phyloP scores from a whole-genome alignment of 352 stramenopile genomes.

The Phytopythium vexans region DNA sequence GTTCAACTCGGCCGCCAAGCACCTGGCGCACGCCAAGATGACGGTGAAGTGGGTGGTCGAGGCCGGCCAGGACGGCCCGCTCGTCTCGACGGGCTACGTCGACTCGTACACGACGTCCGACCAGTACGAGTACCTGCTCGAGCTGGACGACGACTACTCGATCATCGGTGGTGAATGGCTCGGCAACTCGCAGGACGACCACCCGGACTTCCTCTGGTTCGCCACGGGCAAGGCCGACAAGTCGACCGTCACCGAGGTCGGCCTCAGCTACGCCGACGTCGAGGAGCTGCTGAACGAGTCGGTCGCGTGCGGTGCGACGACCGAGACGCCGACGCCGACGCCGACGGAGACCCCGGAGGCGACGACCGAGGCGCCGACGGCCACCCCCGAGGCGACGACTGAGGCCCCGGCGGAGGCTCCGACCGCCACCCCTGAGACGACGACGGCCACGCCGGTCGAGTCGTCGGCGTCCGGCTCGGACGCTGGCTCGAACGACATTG shows the following conservation, averaged over 20 bases:
- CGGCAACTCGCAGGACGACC: constrained; percentile 15
- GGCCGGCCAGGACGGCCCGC: constrained; percentile 29
- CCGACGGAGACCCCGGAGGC: constrained; percentile 1
- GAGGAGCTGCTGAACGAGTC: constrained; percentile 21
- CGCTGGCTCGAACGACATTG: not conserved
- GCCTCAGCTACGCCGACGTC: constrained; percentile 30
- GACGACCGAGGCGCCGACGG: constrained; percentile 4
- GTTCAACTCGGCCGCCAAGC: constrained; percentile 38
- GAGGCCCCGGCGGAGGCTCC: constrained; percentile 8
- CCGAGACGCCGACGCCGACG: constrained; percentile 1
- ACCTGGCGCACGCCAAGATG: constrained; percentile 41
- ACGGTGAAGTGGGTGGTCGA: constrained; percentile 48
- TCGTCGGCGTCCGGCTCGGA: not conserved
- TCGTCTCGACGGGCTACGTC: constrained; percentile 21
- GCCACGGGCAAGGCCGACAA: constrained; percentile 21
- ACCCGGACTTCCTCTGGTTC: constrained; percentile 40
- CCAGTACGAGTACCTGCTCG: constrained; percentile 33
- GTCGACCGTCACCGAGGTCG: constrained; percentile 18
- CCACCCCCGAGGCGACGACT: constrained; percentile 2
- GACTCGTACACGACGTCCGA: constrained; percentile 24
- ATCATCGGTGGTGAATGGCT: constrained; percentile 43
- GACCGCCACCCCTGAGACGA: not conserved
- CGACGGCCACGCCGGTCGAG: not conserved
- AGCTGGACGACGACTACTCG: constrained; percentile 31
- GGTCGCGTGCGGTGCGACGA: constrained; percentile 8